Conservation (phyloP, 768 basidiomycete genomes). For the Mycena galopus region DNA sequence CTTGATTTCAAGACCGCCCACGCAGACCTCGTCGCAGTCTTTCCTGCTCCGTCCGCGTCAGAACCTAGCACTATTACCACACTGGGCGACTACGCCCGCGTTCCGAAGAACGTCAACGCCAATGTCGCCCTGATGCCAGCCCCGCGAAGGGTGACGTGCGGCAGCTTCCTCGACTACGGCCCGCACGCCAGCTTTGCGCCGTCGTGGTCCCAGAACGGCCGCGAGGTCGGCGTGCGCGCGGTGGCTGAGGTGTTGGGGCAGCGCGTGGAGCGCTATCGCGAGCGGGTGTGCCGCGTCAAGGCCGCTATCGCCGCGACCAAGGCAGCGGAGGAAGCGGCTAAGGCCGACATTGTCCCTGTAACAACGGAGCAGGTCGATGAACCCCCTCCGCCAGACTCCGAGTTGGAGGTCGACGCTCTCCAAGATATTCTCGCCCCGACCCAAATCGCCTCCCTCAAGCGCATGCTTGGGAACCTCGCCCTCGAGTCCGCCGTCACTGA, state of each 20-base stretch:
- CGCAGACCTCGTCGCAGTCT: slow-evolving; percentile 81
- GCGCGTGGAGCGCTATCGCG: slow-evolving; percentile 58
- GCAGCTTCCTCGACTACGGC: slow-evolving; percentile 85
- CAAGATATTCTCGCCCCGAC: slow-evolving; percentile 60
- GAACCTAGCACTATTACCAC: slow-evolving; percentile 42
- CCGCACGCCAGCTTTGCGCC: slow-evolving; percentile 83
- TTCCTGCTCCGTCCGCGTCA: slow-evolving; percentile 70
- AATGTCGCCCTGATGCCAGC: background rate
- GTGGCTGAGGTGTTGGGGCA: slow-evolving; percentile 72
- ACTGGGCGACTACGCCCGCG: slow-evolving; percentile 37
- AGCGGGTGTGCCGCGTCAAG: slow-evolving; percentile 40
- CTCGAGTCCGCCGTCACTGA: slow-evolving; percentile 79
- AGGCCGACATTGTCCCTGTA: background rate
- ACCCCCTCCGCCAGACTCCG: slow-evolving; percentile 12
- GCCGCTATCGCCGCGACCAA: background rate
- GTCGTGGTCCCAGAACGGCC: slow-evolving; percentile 82
- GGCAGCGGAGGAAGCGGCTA: background rate
- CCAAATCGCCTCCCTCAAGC: slow-evolving; percentile 69
- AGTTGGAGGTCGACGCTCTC: slow-evolving; percentile 63
- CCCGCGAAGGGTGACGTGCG: slow-evolving; percentile 71
- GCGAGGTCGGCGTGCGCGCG: slow-evolving; percentile 71
- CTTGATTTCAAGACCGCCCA: too few species aligned
- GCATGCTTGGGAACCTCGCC: slow-evolving; percentile 70
- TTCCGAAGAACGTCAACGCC: slow-evolving; percentile 61
- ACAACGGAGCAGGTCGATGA: background rate